These are phyloP conservation scores for Moniliella sp. DNA, from an alignment of 1,284 basidiomycete genomes.

Conservation along the genomic window DNA sequence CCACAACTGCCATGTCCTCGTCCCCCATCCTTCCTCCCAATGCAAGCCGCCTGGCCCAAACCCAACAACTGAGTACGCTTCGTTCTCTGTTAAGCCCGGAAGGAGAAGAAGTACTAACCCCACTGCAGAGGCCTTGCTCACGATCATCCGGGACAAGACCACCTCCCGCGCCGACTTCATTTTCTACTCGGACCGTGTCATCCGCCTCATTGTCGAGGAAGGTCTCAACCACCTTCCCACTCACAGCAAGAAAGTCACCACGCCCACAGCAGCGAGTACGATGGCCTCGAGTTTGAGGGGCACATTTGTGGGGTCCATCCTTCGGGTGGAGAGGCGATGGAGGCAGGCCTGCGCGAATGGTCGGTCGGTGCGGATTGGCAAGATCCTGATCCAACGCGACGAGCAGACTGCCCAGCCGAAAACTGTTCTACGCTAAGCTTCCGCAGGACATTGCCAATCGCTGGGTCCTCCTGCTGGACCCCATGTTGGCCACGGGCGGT, in stretches of 20 bases:
- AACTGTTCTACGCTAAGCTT: conserved; percentile 46
- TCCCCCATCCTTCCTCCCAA: conserved; percentile 44
- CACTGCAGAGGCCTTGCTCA: conserved; percentile 63
- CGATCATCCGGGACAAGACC: conserved; percentile 52
- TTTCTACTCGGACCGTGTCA: conserved; percentile 62
- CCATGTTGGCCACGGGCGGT: conserved; percentile 88
- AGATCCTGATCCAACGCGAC: conserved; percentile 36
- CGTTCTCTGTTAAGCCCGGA: conserved; percentile 37
- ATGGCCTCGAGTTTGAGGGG: conserved; percentile 20
- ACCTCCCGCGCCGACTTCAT: conserved; percentile 65
- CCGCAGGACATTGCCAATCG: conserved; percentile 75
- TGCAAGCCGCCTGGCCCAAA: conserved; percentile 63
- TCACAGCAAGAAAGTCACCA: conserved; percentile 15
- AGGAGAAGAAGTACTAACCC: neutral
- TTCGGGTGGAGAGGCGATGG: conserved; percentile 38
- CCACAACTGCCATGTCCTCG: no score
- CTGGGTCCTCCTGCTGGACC: conserved; percentile 82
- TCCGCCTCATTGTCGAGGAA: conserved; percentile 44
- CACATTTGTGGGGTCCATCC: conserved; percentile 27
- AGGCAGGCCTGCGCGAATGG: conserved; percentile 64
- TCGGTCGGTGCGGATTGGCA: conserved; percentile 31
- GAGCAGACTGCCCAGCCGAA: conserved; percentile 29
- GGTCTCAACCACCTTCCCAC: conserved; percentile 76
- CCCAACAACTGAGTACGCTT: conserved; percentile 58
- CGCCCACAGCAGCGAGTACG: conserved; percentile 45